Evolutionary conservation across 2,329 filamentous ascomycete species (phyloP).

Genomic region (Trichoderma pleuroti): DNA sequence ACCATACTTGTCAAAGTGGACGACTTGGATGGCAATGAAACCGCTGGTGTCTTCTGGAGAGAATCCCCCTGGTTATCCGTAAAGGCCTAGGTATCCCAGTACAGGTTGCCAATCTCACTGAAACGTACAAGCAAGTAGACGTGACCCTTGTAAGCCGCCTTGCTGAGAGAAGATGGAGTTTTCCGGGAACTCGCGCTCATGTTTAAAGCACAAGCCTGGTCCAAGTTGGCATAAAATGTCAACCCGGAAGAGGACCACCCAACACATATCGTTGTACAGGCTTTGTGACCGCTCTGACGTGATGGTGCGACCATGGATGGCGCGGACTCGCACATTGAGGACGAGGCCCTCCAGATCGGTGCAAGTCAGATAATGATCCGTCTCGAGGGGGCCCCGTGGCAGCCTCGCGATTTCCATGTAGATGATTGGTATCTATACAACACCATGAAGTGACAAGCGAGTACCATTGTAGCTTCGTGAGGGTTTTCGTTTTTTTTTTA

Average conservation of each 20-base stretch:
- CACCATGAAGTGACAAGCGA: too few relatives aligned
- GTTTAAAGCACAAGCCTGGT: slow-evolving; percentile 48
- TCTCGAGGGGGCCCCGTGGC: slow-evolving; percentile 22
- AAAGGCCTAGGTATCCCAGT: slow-evolving; percentile 45
- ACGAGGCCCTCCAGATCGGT: slow-evolving; percentile 54
- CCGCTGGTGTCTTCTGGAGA: slow-evolving; percentile 59
- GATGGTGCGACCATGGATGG: slow-evolving; percentile 52
- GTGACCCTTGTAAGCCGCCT: slow-evolving; percentile 45
- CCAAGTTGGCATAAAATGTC: too few relatives aligned
- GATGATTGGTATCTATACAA: too few relatives aligned
- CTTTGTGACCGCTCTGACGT: slow-evolving; percentile 41
- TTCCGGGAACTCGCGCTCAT: slow-evolving; percentile 54
- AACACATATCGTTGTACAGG: slow-evolving; percentile 52
- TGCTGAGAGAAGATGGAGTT: slow-evolving; percentile 48
- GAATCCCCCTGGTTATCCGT: slow-evolving; percentile 50
- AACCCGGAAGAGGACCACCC: neutral
- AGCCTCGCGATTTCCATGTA: neutral
- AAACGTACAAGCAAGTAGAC: slow-evolving; percentile 47
- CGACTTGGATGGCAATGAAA: slow-evolving; percentile 67
- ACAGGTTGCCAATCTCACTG: slow-evolving; percentile 47
- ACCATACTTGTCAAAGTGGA: slow-evolving; percentile 54
- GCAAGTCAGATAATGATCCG: slow-evolving; percentile 27
- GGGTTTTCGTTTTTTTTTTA: too few relatives aligned
- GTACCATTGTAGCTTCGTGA: too few relatives aligned
- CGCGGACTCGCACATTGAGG: slow-evolving; percentile 51